phyloP scores from a whole-genome alignment of 2,329 filamentous ascomycete species.

The Bertia moriformis region DNA sequence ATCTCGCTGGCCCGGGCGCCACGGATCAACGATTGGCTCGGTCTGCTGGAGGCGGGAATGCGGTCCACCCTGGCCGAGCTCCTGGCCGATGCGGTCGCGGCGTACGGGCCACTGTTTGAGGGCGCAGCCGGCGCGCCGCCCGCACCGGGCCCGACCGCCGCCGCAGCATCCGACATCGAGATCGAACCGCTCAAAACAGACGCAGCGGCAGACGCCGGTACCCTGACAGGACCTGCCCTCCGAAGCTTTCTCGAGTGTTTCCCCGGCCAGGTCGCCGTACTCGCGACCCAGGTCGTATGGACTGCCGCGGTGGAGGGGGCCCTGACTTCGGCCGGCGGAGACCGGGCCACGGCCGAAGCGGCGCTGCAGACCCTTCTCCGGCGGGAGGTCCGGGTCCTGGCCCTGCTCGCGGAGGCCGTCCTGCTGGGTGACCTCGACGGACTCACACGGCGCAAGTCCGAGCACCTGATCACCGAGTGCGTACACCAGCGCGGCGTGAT shows the following conservation, averaged over 20 bases:
- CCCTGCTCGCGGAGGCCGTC: slow-evolving; percentile 75
- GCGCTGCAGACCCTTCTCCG: slow-evolving; percentile 60
- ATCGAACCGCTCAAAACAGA: no score
- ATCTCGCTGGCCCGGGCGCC: slow-evolving; percentile 88
- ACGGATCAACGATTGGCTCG: slow-evolving; percentile 96
- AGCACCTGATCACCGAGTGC: slow-evolving; percentile 96
- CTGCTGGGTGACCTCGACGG: slow-evolving; percentile 60
- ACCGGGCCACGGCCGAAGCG: no score
- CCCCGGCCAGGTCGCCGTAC: slow-evolving; percentile 86
- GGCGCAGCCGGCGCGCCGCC: slow-evolving; percentile 54
- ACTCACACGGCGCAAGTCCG: slow-evolving; percentile 86
- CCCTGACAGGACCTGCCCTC: slow-evolving; percentile 30
- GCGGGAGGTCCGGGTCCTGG: slow-evolving; percentile 70
- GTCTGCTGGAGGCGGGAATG: slow-evolving; percentile 82
- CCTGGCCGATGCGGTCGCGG: slow-evolving; percentile 69
- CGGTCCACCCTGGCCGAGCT: slow-evolving; percentile 88
- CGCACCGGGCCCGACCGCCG: slow-evolving; percentile 62
- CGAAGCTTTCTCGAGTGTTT: slow-evolving; percentile 70
- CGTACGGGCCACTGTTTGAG: slow-evolving; percentile 71
- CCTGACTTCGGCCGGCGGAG: slow-evolving; percentile 57
- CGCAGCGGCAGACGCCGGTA: not conserved
- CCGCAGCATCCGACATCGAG: no score
- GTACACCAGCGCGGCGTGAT: slow-evolving; percentile 94
- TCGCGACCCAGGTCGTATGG: slow-evolving; percentile 89
- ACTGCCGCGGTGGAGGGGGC: slow-evolving; percentile 72